Conservation (phyloP, 73 alveolate genomes). For the Uronychia binucleata region DNA sequence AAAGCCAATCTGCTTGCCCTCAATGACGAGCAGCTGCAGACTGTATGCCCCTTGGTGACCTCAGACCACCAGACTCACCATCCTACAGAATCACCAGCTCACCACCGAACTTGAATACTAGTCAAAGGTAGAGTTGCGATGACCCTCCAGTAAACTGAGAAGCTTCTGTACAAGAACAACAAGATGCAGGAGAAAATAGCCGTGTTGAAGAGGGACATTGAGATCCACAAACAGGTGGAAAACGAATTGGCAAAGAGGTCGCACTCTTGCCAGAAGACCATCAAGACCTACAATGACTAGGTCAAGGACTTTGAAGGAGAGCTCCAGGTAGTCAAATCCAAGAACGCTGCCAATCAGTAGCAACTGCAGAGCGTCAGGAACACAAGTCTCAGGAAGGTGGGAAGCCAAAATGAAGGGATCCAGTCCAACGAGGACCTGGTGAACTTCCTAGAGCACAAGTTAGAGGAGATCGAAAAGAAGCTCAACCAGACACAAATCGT, state of each 20-base stretch:
- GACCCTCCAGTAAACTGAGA: conserved; percentile 72
- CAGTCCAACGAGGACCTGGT: conserved; percentile 53
- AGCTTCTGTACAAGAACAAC: conserved; percentile 81
- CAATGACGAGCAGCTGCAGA: conserved; percentile 74
- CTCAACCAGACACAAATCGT: conserved; percentile 9
- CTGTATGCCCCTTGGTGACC: conserved; percentile 4
- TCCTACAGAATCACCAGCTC: conserved; percentile 90
- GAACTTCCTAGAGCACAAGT: conserved; percentile 59
- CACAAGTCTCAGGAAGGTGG: not conserved
- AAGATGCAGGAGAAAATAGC: conserved; percentile 80
- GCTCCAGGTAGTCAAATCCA: not conserved
- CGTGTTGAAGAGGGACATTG: conserved; percentile 86
- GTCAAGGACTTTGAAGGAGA: conserved; percentile 68
- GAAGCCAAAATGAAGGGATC: not conserved
- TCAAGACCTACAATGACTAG: conserved; percentile 56
- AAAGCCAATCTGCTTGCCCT: conserved; percentile 63
- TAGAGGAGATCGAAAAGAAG: conserved; percentile 59
- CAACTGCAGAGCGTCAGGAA: not conserved
- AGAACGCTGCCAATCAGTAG: not conserved
- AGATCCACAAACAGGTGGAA: conserved; percentile 93
- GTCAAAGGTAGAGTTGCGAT: conserved; percentile 46
- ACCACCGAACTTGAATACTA: conserved; percentile 93
- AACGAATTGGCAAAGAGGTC: conserved; percentile 85
- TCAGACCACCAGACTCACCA: conserved; percentile 87
- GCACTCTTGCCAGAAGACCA: conserved; percentile 63